phyloP scores from a whole-genome alignment of 257 asterid genomes.

The Parsonsia alboflavescens region DNA sequence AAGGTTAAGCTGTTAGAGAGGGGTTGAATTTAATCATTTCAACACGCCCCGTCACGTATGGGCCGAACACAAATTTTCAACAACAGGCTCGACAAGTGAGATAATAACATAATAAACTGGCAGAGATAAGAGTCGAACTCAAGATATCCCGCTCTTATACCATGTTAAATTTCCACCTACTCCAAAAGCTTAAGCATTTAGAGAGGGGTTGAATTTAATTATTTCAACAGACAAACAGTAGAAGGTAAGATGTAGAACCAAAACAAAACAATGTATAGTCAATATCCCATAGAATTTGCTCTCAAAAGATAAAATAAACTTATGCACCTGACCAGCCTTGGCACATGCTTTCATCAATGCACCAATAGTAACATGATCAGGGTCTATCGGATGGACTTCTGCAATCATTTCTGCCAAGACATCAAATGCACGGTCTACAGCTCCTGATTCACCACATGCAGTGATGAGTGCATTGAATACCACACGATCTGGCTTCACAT shows the following conservation, averaged over 20 bases:
- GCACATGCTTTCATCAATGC: conserved; percentile 97
- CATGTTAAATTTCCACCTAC: too few species aligned
- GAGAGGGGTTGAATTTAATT: too few species aligned
- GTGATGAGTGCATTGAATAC: conserved; percentile 96
- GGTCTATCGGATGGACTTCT: conserved; percentile 75
- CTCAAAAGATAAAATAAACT: conserved; percentile 12
- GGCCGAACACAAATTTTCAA: too few species aligned
- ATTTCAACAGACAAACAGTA: too few species aligned
- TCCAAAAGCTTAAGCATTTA: too few species aligned
- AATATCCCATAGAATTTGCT: conserved; percentile 1
- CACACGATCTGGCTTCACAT: conserved; percentile 96
- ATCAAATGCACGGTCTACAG: conserved; percentile 95
- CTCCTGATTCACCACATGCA: conserved; percentile 98
- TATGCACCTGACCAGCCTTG: conserved; percentile 67
- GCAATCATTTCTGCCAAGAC: conserved; percentile 88
- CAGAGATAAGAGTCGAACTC: too few species aligned
- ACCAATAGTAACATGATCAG: conserved; percentile 92
- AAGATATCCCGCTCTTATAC: too few species aligned
- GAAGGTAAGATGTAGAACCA: conserved; percentile 15
- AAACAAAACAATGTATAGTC: not conserved
- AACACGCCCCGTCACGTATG: too few species aligned
- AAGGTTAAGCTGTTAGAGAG: too few species aligned
- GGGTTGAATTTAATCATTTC: too few species aligned
- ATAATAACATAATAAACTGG: too few species aligned
- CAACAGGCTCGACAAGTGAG: too few species aligned